Percentiles rank a stretch among this genome's conserved stretches.
These are phyloP conservation scores for Sophora flavescens DNA, from an alignment of 306 rosid genomes.

Conservation along the genomic window DNA sequence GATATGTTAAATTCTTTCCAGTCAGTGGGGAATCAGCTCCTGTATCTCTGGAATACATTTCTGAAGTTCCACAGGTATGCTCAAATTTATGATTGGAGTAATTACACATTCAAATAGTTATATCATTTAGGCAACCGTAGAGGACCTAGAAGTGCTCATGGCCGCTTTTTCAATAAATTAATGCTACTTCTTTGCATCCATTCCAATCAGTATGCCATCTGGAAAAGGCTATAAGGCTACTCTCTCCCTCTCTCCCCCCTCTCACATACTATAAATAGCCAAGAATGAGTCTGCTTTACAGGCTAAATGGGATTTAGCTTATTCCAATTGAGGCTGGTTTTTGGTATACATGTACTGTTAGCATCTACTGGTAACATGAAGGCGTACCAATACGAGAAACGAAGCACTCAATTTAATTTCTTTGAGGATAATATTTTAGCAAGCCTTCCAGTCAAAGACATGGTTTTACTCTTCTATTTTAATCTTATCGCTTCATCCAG, in stretches of 20 bases:
- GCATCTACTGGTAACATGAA: constrained; percentile 10
- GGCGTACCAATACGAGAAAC: background rate
- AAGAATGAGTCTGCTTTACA: constrained; percentile 23
- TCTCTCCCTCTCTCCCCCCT: background rate
- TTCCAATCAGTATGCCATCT: constrained; percentile 32
- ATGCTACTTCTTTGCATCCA: constrained; percentile 6
- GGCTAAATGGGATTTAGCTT: constrained; percentile 12
- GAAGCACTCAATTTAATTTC: constrained; percentile 1
- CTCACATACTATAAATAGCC: constrained; percentile 15
- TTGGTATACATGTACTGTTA: constrained; percentile 15
- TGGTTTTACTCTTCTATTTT: constrained; percentile 40
- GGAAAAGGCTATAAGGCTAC: background rate
- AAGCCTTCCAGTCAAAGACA: constrained; percentile 21
- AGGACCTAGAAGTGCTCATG: background rate
- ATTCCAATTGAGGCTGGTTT: constrained; percentile 20
- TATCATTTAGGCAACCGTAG: background rate
- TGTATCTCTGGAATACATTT: constrained; percentile 79
- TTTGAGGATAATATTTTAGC: constrained; percentile 24
- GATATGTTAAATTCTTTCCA: constrained; percentile 57
- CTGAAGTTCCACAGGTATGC: constrained; percentile 80
- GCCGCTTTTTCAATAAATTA: background rate
- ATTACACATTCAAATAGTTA: constrained; percentile 34
- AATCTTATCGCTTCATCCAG: constrained; percentile 52
- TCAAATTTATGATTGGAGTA: constrained; percentile 27
- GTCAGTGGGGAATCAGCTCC: constrained; percentile 71